A percentile compares a stretch with the other conserved stretches of the same genome.
These are phyloP conservation scores for Aspergillus nidulans DNA, from an alignment of 495 filamentous ascomycete genomes.

Conservation along the genomic window DNA sequence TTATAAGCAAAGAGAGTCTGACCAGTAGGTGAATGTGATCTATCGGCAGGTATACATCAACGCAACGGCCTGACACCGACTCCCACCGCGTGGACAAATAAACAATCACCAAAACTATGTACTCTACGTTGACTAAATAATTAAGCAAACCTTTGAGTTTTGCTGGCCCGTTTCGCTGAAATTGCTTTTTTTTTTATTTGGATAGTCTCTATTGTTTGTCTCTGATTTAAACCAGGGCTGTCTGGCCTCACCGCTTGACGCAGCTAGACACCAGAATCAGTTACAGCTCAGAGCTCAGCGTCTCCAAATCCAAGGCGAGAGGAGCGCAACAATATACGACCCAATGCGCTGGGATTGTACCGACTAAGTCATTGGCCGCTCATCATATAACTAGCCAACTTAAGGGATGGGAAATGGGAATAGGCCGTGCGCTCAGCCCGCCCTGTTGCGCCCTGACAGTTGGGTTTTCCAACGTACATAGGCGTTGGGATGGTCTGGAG, in stretches of 20 bases:
- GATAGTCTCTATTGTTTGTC: not conserved
- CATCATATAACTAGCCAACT: not conserved
- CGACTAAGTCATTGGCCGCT: not conserved
- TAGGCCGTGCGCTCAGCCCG: not conserved
- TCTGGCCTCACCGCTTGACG: conserved; percentile 10
- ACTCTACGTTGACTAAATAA: not conserved
- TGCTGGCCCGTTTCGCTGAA: not conserved
- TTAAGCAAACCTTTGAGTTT: not conserved
- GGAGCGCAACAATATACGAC: conserved; percentile 1
- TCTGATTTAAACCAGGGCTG: not conserved
- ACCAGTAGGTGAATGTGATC: not conserved
- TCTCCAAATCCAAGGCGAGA: conserved; percentile 6
- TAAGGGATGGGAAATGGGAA: not conserved
- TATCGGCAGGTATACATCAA: not conserved
- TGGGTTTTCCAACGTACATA: not conserved
- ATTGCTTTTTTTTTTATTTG: not conserved
- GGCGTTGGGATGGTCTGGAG: not conserved
- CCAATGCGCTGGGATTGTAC: not conserved
- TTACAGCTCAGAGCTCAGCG: not conserved
- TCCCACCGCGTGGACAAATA: not conserved
- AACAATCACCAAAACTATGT: not conserved
- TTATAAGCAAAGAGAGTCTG: not conserved
- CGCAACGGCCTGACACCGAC: not conserved
- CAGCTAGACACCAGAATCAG: not conserved
- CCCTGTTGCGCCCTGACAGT: not conserved